Conservation (phyloP, 257 asterid species). For the Petunia axillaris region DNA sequence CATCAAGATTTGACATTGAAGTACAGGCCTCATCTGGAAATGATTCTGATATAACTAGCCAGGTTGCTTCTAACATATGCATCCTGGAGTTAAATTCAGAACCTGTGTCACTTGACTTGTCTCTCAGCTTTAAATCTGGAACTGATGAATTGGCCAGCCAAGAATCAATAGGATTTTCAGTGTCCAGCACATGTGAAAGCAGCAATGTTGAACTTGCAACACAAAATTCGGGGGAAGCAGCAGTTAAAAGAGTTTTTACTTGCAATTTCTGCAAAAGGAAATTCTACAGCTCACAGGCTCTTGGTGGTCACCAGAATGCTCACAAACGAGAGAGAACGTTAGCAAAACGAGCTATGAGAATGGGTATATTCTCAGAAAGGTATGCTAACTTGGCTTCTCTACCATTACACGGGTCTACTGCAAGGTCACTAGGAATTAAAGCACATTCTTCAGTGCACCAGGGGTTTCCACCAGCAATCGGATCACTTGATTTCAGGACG, state of each 20-base stretch:
- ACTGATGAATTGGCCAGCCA: conserved; percentile 31
- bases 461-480: conserved; percentile 28
- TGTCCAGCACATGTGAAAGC: conserved; percentile 56
- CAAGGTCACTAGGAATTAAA: conserved; percentile 51
- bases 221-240: conserved; percentile 26
- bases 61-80: conserved; percentile 43
- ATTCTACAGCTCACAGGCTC: conserved; percentile 55
- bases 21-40: conserved; percentile 36
- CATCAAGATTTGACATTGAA: conserved; percentile 39
- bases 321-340: conserved; percentile 48
- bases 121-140: conserved; percentile 42
- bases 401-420: conserved; percentile 52
- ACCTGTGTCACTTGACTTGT: conserved; percentile 48
- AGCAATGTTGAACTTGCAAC: conserved; percentile 41
- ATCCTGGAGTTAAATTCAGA: conserved; percentile 24
- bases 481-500: conserved; percentile 35
- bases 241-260: conserved; percentile 43
- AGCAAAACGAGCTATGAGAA: conserved; percentile 51
- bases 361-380: conserved; percentile 44
- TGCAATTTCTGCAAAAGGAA: conserved; percentile 50
- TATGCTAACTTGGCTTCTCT: conserved; percentile 46
- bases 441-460: conserved; percentile 62
- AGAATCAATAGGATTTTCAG: conserved; percentile 35
- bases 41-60: conserved; percentile 42
- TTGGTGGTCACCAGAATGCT: conserved; percentile 58